Conservation (phyloP, 495 filamentous ascomycete species). For the Tirmania nivea region DNA sequence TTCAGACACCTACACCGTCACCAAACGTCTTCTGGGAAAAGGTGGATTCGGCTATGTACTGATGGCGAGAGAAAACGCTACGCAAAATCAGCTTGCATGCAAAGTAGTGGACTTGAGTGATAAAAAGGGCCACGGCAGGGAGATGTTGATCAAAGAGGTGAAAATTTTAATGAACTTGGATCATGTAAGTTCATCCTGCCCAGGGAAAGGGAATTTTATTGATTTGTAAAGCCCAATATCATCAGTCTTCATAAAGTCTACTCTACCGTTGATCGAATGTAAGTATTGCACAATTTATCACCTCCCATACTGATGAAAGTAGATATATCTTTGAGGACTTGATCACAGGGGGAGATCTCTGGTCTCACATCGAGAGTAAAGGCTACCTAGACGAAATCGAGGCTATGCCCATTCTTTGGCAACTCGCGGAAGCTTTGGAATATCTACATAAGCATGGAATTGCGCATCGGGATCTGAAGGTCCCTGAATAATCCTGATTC, state of each 20-base stretch:
- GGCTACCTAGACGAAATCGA: constrained; percentile 28
- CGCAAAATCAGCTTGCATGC: constrained; percentile 28
- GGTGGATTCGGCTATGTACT: constrained; percentile 29
- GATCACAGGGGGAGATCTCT: constrained; percentile 40
- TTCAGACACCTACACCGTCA: constrained; percentile 21
- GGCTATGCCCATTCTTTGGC: constrained; percentile 32
- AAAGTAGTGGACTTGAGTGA: constrained; percentile 26
- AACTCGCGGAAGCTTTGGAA: constrained; percentile 37
- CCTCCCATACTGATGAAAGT: neutral
- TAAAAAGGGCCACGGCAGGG: constrained; percentile 1
- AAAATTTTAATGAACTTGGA: constrained; percentile 22
- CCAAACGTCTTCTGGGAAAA: constrained; percentile 26
- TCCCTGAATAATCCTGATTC: neutral
- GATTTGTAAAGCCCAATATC: constrained; percentile 24
- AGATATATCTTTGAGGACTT: constrained; percentile 37
- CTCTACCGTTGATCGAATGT: constrained; percentile 19
- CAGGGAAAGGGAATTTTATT: neutral
- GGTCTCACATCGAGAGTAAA: constrained; percentile 34
- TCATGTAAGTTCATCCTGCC: constrained; percentile 17
- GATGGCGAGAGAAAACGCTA: constrained; percentile 24
- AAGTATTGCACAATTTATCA: constrained; percentile 2
- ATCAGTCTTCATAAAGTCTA: constrained; percentile 25
- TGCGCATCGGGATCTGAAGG: constrained; percentile 46
- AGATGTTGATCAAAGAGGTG: constrained; percentile 14
- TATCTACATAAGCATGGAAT: constrained; percentile 36